These are phyloP conservation scores for Neurospora sp. DNA, from an alignment of 495 filamentous ascomycete species.

Conservation along the genomic window DNA sequence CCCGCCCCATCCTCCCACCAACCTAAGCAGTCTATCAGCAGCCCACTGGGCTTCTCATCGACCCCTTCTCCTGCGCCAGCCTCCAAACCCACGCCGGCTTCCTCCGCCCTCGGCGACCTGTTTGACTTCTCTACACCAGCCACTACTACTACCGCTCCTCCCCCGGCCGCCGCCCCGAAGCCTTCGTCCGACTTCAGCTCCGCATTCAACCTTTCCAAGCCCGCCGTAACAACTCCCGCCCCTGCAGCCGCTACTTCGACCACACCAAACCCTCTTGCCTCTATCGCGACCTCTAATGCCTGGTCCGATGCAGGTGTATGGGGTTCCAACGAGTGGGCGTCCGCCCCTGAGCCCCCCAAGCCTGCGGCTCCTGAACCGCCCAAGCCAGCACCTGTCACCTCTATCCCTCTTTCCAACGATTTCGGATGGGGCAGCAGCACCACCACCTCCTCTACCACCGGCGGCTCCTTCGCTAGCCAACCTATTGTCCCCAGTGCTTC, in stretches of 20 bases:
- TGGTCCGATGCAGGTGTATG: slow-evolving; percentile 43
- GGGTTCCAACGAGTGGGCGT: slow-evolving; percentile 46
- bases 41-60: slow-evolving; percentile 42
- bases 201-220: slow-evolving; percentile 67
- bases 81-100: slow-evolving; percentile 33
- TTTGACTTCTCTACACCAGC: slow-evolving; percentile 62
- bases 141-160: slow-evolving; percentile 29
- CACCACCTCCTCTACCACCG: background rate
- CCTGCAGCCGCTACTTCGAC: slow-evolving; percentile 20
- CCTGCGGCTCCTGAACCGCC: slow-evolving; percentile 16
- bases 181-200: slow-evolving; percentile 37
- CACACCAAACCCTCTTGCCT: slow-evolving; percentile 17
- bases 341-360: slow-evolving; percentile 33
- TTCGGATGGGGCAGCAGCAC: slow-evolving; percentile 45
- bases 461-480: slow-evolving; percentile 34
- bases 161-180: slow-evolving; percentile 33
- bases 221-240: slow-evolving; percentile 34
- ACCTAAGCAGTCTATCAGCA: slow-evolving; percentile 36
- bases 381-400: slow-evolving; percentile 24
- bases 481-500: slow-evolving; percentile 42
- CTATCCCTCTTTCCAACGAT: slow-evolving; percentile 28
- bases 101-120: slow-evolving; percentile 54
- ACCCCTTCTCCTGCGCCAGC: slow-evolving; percentile 40
- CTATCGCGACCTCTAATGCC: slow-evolving; percentile 32
- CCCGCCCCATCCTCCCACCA: slow-evolving; percentile 43